A percentile compares a stretch with the other conserved stretches of the same genome.
Evolutionary conservation across 106 monocot species (phyloP).

Genomic region (Agapanthus africanus): DNA sequence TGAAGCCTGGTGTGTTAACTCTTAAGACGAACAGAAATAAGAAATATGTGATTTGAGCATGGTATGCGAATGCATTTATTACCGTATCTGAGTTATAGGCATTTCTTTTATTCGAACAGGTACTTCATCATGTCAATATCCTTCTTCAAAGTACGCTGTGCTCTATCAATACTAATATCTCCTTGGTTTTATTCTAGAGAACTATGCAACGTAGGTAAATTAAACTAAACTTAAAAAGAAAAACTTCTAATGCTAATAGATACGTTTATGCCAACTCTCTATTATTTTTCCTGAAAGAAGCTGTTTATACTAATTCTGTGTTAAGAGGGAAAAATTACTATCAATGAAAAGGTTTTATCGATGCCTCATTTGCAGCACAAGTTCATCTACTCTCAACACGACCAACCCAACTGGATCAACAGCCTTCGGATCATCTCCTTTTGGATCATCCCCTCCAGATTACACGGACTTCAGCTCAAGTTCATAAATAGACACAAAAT

Average conservation of each 20-base stretch:
- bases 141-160: not conserved
- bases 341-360: not conserved
- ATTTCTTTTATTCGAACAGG: conserved; percentile 9
- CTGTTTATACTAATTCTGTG: no score
- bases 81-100: not conserved
- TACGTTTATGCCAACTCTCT: no score
- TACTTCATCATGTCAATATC: conserved; percentile 18
- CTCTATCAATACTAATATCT: not conserved
- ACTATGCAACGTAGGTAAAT: not conserved
- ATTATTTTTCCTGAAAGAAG: no score
- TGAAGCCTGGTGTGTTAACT: no score
- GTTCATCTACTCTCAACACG: conserved; percentile 12
- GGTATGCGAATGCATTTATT: no score
- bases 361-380: conserved; percentile 14
- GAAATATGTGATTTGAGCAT: no score
- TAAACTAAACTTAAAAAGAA: no score
- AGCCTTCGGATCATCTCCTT: conserved; percentile 19
- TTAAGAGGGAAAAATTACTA: no score
- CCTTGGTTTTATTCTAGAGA: not conserved
- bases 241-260: no score
- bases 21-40: no score
- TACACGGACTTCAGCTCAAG: not conserved
- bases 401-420: conserved; percentile 4
- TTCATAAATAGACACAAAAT: conserved; percentile 4
- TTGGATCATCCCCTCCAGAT: conserved; percentile 25